Conservation (phyloP, 805 yeast genomes). For the Tetrapisispora iriomotensis region DNA sequence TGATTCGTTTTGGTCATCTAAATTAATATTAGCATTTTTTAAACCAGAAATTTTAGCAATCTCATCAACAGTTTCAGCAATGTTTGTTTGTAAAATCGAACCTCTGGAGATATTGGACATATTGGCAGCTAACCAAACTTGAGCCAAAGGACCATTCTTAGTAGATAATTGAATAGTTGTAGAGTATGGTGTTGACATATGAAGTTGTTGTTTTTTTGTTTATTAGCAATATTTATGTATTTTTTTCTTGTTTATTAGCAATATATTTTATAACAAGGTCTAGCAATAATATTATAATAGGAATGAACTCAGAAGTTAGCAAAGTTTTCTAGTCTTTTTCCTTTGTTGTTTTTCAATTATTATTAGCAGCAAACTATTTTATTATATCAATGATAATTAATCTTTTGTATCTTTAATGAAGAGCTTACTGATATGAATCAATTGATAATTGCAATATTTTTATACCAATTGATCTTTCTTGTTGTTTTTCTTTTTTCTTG, state of each 20-base stretch:
- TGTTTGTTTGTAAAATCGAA: conserved; percentile 65
- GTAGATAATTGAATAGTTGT: conserved; percentile 26
- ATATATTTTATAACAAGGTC: too few species aligned
- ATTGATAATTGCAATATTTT: too few species aligned
- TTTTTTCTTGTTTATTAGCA: neutral
- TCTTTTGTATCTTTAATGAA: too few species aligned
- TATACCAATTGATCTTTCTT: neutral
- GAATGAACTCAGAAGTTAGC: neutral
- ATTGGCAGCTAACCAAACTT: conserved; percentile 89
- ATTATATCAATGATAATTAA: too few species aligned
- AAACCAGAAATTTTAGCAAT: conserved; percentile 39
- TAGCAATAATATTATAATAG: too few species aligned
- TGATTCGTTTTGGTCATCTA: conserved; percentile 9
- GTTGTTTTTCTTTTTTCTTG: neutral
- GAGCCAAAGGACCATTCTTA: conserved; percentile 76
- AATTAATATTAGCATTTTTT: neutral
- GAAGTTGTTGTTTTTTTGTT: too few species aligned
- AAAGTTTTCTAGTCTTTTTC: neutral
- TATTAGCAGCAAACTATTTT: conserved; percentile 1
- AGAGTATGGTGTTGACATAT: conserved; percentile 5
- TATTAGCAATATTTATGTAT: too few species aligned
- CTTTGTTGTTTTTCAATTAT: neutral
- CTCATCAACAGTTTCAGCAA: conserved; percentile 55
- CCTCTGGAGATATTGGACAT: conserved; percentile 31
- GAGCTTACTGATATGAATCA: too few species aligned